phyloP scores from a whole-genome alignment of 768 basidiomycete genomes.

The Lactarius akahatsu region DNA sequence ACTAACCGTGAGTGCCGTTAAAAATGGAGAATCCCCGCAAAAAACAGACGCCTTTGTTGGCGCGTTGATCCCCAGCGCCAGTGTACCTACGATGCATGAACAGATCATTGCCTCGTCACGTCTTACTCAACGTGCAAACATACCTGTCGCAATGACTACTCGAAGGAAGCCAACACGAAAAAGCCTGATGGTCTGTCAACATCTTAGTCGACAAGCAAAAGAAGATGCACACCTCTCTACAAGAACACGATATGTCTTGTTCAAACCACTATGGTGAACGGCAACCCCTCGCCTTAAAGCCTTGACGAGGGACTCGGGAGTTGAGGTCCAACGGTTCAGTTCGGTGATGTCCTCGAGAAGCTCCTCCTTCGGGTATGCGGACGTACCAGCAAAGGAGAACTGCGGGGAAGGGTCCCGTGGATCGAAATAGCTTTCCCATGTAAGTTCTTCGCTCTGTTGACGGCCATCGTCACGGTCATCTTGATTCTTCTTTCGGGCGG shows the following conservation, averaged over 20 bases:
- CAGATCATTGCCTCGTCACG: not conserved
- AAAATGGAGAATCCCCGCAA: constrained; percentile 57
- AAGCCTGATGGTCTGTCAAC: constrained; percentile 39
- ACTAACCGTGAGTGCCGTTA: constrained; percentile 60
- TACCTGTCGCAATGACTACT: constrained; percentile 66
- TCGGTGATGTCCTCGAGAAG: constrained; percentile 48
- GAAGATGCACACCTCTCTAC: constrained; percentile 49
- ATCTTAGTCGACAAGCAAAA: not conserved
- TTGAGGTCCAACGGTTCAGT: constrained; percentile 37
- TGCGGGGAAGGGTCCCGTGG: constrained; percentile 55
- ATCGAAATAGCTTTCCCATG: constrained; percentile 57
- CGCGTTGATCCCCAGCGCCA: constrained; percentile 75
- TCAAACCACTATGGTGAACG: constrained; percentile 72
- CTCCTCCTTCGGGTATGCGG: constrained; percentile 46
- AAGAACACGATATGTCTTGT: constrained; percentile 54
- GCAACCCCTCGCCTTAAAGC: constrained; percentile 62
- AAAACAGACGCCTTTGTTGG: constrained; percentile 67
- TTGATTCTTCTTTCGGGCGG: constrained; percentile 41
- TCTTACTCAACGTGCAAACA: not conserved
- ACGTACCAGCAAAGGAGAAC: constrained; percentile 57
- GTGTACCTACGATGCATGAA: constrained; percentile 44
- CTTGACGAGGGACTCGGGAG: constrained; percentile 45
- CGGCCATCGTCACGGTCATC: constrained; percentile 30
- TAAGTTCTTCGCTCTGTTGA: constrained; percentile 30
- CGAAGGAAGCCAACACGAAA: constrained; percentile 63